Evolutionary conservation across 2,329 filamentous ascomycete genomes (phyloP).

Genomic region (Arthrobotrys sphaeroides): DNA sequence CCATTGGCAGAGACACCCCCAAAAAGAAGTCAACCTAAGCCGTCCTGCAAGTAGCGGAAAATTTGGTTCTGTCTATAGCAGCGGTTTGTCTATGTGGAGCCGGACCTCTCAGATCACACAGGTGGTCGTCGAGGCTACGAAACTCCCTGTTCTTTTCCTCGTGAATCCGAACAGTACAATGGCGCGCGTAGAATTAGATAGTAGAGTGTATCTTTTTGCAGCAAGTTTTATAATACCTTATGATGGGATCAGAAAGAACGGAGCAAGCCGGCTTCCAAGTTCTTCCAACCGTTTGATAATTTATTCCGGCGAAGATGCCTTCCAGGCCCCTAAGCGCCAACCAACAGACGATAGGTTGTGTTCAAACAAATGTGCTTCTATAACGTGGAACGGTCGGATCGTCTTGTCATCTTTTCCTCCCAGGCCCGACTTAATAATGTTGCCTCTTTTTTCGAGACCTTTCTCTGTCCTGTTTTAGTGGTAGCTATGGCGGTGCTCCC

Average conservation of each 20-base stretch:
- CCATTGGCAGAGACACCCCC: constrained; percentile 40
- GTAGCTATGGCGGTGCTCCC: constrained; percentile 1
- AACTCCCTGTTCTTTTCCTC: constrained; percentile 24
- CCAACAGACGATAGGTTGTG: constrained; percentile 31
- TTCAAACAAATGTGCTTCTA: constrained; percentile 40
- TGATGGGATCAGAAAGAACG: neutral
- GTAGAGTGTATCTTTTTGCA: constrained; percentile 15
- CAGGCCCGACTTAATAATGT: constrained; percentile 3
- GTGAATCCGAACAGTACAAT: constrained; percentile 26
- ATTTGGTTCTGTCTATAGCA: constrained; percentile 31
- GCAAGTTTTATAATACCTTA: constrained; percentile 52
- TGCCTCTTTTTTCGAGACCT: constrained; percentile 11
- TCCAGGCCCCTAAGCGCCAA: constrained; percentile 33
- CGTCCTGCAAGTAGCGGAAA: constrained; percentile 47
- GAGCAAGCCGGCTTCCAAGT: constrained; percentile 23
- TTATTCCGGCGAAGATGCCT: constrained; percentile 20
- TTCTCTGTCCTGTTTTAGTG: constrained; percentile 12
- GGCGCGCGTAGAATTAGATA: constrained; percentile 27
- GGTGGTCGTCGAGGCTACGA: constrained; percentile 13
- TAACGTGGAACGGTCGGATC: constrained; percentile 39
- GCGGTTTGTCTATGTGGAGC: constrained; percentile 20
- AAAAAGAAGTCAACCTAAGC: constrained; percentile 49
- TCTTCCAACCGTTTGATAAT: neutral
- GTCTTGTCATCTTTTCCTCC: constrained; percentile 43
- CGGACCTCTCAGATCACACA: constrained; percentile 26